phyloP scores from a whole-genome alignment of 257 asterid genomes.

The Knoxia roxburghii region DNA sequence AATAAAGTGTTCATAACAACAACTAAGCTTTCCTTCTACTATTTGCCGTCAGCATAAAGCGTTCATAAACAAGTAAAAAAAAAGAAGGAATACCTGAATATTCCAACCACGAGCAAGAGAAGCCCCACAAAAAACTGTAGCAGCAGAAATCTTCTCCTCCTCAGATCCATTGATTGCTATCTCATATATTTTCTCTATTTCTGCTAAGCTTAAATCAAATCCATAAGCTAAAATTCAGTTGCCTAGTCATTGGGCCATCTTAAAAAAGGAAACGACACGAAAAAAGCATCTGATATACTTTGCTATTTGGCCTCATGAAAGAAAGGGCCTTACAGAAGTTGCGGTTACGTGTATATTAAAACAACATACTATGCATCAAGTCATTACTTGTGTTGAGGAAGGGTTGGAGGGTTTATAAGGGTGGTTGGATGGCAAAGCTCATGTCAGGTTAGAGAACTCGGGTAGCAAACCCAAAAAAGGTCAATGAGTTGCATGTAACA shows the following conservation, averaged over 20 bases:
- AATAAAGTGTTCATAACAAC: too few species aligned
- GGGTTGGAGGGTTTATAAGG: too few species aligned
- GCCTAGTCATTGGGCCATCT: conserved; percentile 27
- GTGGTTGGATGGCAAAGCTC: too few species aligned
- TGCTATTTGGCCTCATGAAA: conserved; percentile 32
- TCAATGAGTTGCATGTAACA: background rate
- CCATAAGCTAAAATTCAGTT: conserved; percentile 65
- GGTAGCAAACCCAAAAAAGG: background rate
- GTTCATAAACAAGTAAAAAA: too few species aligned
- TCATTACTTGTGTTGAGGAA: background rate
- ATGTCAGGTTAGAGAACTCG: background rate
- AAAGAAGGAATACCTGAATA: conserved; percentile 59
- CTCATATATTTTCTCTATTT: conserved; percentile 90
- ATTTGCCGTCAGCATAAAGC: too few species aligned
- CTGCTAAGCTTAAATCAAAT: conserved; percentile 91
- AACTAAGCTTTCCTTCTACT: too few species aligned
- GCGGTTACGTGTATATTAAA: conserved; percentile 3
- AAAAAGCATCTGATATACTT: conserved; percentile 23
- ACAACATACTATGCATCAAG: conserved; percentile 1
- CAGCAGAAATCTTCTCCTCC: conserved; percentile 94
- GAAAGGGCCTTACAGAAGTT: conserved; percentile 24
- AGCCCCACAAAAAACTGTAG: conserved; percentile 87
- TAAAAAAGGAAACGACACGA: background rate
- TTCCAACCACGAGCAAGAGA: conserved; percentile 97
- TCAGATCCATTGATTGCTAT: conserved; percentile 79